Conservation (phyloP, 768 basidiomycete genomes). For the Imleria badia region DNA sequence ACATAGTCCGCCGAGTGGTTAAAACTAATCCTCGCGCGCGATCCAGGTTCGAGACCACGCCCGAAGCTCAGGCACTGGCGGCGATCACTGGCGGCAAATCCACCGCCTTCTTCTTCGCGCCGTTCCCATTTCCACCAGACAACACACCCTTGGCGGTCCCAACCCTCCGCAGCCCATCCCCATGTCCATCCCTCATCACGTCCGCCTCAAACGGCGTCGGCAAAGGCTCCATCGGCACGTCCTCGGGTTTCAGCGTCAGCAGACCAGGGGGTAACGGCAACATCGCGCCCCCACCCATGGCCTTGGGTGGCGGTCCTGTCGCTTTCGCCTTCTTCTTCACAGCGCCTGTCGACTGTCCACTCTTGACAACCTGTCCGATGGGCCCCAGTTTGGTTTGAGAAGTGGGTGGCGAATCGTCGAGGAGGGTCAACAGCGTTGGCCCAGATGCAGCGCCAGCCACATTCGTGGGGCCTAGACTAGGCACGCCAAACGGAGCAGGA, state of each 20-base stretch:
- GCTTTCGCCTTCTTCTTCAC: constrained; percentile 62
- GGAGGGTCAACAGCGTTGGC: constrained; percentile 40
- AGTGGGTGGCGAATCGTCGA: constrained; percentile 62
- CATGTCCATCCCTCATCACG: constrained; percentile 1
- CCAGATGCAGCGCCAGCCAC: not conserved
- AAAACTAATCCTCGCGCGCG: no score
- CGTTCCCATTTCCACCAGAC: constrained; percentile 13
- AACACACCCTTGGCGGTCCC: constrained; percentile 2
- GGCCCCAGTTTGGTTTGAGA: constrained; percentile 75
- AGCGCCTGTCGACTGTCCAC: constrained; percentile 39
- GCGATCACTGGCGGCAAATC: constrained; percentile 37
- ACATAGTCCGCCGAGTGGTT: no score
- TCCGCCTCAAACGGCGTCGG: constrained; percentile 16
- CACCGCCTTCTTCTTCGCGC: constrained; percentile 26
- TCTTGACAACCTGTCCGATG: constrained; percentile 69
- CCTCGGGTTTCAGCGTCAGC: constrained; percentile 19
- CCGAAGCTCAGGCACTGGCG: constrained; percentile 31
- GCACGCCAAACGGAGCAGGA: constrained; percentile 6
- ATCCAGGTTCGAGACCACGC: no score
- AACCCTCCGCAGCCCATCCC: constrained; percentile 8
- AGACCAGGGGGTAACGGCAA: constrained; percentile 20
- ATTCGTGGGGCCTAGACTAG: not conserved
- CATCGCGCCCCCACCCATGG: constrained; percentile 14
- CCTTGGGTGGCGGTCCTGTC: constrained; percentile 25
- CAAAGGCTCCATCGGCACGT: constrained; percentile 21